A percentile compares a stretch with the other conserved stretches of the same genome.
phyloP scores from a whole-genome alignment of 768 basidiomycete species.

The Lactarius sp. region DNA sequence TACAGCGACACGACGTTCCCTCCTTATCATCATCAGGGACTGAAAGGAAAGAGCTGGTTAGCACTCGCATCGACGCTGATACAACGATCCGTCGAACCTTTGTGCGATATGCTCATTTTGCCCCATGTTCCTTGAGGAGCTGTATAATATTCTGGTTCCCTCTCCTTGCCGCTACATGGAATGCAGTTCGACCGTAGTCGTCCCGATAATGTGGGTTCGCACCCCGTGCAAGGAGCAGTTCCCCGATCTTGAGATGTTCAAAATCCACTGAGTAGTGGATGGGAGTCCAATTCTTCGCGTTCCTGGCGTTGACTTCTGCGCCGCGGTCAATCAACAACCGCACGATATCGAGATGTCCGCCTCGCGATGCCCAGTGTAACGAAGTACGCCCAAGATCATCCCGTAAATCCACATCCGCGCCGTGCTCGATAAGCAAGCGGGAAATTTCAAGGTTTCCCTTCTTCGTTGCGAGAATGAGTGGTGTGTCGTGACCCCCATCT shows the following conservation, averaged over 20 bases:
- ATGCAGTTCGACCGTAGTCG: background rate
- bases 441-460: conserved; percentile 1
- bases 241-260: background rate
- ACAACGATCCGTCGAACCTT: background rate
- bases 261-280: too few species aligned
- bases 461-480: background rate
- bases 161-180: background rate
- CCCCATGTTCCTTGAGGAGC: background rate
- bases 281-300: background rate
- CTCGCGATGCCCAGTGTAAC: background rate
- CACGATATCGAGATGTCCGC: background rate
- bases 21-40: too few species aligned
- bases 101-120: background rate
- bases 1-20: too few species aligned
- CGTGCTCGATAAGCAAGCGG: background rate
- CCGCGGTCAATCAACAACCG: background rate
- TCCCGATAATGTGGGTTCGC: background rate
- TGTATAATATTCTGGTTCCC: background rate
- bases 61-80: too few species aligned
- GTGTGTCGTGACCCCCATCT: background rate
- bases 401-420: background rate
- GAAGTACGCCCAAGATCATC: background rate
- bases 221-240: background rate
- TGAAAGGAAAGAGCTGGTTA: too few species aligned
- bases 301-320: conserved; percentile 6